Conservation (phyloP, 2,329 filamentous ascomycete species). For the Cladosporium velox region DNA sequence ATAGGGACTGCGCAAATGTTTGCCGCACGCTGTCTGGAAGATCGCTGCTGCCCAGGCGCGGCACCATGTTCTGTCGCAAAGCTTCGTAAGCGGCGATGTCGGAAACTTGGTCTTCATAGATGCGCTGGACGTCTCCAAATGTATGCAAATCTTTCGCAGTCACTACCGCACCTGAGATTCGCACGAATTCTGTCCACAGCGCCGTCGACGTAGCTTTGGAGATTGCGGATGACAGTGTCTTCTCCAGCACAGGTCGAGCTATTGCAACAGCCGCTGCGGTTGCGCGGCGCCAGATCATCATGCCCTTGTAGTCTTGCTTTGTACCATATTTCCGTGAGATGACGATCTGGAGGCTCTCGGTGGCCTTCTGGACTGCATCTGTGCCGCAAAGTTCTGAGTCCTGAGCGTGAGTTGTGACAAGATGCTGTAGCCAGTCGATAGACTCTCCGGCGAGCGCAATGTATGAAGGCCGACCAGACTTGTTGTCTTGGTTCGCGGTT, state of each 20-base stretch:
- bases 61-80: constrained; percentile 72
- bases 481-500: constrained; percentile 21
- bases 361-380: constrained; percentile 64
- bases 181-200: constrained; percentile 64
- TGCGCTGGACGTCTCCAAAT: constrained; percentile 32
- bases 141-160: constrained; percentile 40
- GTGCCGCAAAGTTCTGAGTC: constrained; percentile 70
- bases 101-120: constrained; percentile 73
- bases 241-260: constrained; percentile 64
- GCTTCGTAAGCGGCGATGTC: constrained; percentile 74
- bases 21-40: constrained; percentile 69
- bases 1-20: constrained; percentile 73
- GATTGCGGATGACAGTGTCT: constrained; percentile 36
- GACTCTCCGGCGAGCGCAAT: constrained; percentile 84
- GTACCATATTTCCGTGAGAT: constrained; percentile 82
- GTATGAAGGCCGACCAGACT: constrained; percentile 67
- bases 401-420: constrained; percentile 49
- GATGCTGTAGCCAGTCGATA: constrained; percentile 67
- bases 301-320: constrained; percentile 67
- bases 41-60: constrained; percentile 65
- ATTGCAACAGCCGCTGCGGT: constrained; percentile 71
- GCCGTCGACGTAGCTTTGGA: constrained; percentile 42
- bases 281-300: constrained; percentile 76
- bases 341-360: constrained; percentile 68
- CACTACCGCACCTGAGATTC: constrained; percentile 42